Evolutionary conservation across 768 basidiomycete species (phyloP).

Genomic region (Rubroboletus pulcherrimus): DNA sequence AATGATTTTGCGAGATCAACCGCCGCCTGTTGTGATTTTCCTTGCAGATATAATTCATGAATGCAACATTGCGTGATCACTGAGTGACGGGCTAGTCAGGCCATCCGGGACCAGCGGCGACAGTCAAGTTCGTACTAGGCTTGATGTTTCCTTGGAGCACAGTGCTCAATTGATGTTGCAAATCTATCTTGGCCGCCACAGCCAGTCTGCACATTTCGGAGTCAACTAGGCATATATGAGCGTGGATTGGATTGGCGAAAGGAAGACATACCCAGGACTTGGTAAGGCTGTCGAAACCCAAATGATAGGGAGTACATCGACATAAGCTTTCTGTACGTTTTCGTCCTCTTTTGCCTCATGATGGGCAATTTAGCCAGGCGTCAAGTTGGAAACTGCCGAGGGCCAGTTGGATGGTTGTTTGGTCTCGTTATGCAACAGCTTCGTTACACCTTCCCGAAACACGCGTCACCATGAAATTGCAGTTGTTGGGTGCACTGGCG

Average conservation of each 20-base stretch:
- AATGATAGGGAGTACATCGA: slow-evolving; percentile 81
- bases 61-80: slow-evolving; percentile 99
- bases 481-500: slow-evolving; percentile 3
- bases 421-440: slow-evolving; percentile 18
- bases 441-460: background rate
- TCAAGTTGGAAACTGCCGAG: background rate
- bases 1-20: slow-evolving; percentile 91
- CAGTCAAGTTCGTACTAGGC: slow-evolving; percentile 62
- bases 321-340: slow-evolving; percentile 94
- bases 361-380: background rate
- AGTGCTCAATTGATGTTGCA: slow-evolving; percentile 66
- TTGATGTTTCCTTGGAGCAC: slow-evolving; percentile 88
- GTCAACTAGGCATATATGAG: slow-evolving; percentile 56
- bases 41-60: slow-evolving; percentile 86
- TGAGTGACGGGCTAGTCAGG: slow-evolving; percentile 48
- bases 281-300: slow-evolving; percentile 91
- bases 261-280: slow-evolving; percentile 67
- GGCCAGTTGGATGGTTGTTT: slow-evolving; percentile 17
- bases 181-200: slow-evolving; percentile 66
- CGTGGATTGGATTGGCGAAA: background rate
- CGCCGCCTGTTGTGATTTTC: slow-evolving; percentile 64
- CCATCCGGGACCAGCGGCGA: slow-evolving; percentile 3
- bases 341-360: slow-evolving; percentile 96
- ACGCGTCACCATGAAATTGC: slow-evolving; percentile 16
- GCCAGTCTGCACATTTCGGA: slow-evolving; percentile 75